A percentile compares a stretch with the other conserved stretches of the same genome.
Evolutionary conservation across 2,329 filamentous ascomycete genomes (phyloP).

Genomic region (Nannizziopsis barbatae): DNA sequence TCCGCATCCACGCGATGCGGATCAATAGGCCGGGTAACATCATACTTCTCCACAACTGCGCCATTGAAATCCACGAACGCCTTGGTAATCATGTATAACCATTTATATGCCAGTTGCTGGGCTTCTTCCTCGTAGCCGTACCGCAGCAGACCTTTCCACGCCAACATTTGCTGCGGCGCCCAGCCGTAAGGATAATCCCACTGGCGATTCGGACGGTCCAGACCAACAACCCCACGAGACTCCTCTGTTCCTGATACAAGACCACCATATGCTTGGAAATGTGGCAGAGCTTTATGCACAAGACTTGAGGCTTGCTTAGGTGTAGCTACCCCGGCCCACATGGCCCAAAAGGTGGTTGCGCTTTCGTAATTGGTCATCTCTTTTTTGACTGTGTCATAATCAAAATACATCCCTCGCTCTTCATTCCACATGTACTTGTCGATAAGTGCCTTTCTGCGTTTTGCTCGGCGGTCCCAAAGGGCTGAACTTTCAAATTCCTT

Average conservation of each 20-base stretch:
- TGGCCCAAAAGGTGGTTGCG: slow-evolving; percentile 90
- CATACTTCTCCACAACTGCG: slow-evolving; percentile 97
- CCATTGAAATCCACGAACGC: slow-evolving; percentile 98
- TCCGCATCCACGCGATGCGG: slow-evolving; percentile 92
- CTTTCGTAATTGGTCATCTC: slow-evolving; percentile 76
- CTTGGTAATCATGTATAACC: slow-evolving; percentile 97
- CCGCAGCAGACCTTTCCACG: slow-evolving; percentile 82
- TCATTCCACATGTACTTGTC: slow-evolving; percentile 94
- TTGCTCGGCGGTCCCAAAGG: slow-evolving; percentile 79
- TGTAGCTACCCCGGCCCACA: slow-evolving; percentile 85
- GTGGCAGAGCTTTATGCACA: slow-evolving; percentile 69
- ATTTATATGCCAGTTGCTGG: slow-evolving; percentile 83
- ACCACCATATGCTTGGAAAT: slow-evolving; percentile 79
- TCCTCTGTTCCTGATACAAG: slow-evolving; percentile 81
- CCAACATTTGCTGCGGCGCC: slow-evolving; percentile 97
- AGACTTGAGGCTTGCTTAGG: slow-evolving; percentile 77
- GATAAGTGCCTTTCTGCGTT: slow-evolving; percentile 70
- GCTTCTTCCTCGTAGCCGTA: slow-evolving; percentile 89
- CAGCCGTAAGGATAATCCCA: slow-evolving; percentile 99
- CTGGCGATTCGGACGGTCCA: slow-evolving; percentile 84
- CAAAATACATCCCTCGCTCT: slow-evolving; percentile 89
- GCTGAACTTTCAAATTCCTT: slow-evolving; percentile 70
- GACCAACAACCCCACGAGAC: slow-evolving; percentile 66
- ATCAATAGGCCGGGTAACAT: slow-evolving; percentile 80
- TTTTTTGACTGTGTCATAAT: slow-evolving; percentile 80